Conservation (phyloP, 768 basidiomycete genomes). For the Suillus luteus region DNA sequence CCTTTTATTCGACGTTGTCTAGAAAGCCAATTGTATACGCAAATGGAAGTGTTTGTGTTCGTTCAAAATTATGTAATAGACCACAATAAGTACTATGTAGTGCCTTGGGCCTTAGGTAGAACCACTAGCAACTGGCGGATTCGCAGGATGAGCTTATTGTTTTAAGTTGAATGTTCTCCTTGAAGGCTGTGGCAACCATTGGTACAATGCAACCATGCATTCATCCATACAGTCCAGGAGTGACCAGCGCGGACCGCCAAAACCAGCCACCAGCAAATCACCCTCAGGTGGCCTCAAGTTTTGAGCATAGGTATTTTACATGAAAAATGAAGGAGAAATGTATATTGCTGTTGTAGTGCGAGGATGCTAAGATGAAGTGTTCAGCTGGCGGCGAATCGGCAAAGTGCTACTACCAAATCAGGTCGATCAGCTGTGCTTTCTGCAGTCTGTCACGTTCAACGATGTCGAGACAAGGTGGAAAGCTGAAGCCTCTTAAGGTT, state of each 20-base stretch:
- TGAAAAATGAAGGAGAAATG: not conserved
- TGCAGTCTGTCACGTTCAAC: conserved; percentile 3
- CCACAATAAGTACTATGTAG: no score
- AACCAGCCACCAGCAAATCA: not conserved
- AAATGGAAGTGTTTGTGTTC: conserved; percentile 6
- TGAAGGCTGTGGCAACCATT: not conserved
- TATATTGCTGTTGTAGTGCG: no score
- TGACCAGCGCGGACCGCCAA: not conserved
- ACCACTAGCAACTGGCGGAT: not conserved
- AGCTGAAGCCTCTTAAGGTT: conserved; percentile 87
- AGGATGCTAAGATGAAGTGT: not conserved
- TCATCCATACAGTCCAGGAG: not conserved
- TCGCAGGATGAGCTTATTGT: not conserved
- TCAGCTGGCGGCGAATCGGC: not conserved
- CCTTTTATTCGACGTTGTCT: conserved; percentile 1
- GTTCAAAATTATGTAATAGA: not conserved
- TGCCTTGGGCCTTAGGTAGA: not conserved
- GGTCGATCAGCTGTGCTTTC: not conserved
- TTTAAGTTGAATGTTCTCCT: not conserved
- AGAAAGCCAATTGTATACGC: not conserved
- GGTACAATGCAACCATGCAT: not conserved
- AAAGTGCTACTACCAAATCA: not conserved
- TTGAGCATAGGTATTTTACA: not conserved
- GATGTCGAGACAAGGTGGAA: conserved; percentile 72
- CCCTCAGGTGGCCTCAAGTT: not conserved